Evolutionary conservation across 73 alveolate species (phyloP), one percentile per base, ranked within the genome.

Genomic region (Symbiodinium pilosum): DNA sequence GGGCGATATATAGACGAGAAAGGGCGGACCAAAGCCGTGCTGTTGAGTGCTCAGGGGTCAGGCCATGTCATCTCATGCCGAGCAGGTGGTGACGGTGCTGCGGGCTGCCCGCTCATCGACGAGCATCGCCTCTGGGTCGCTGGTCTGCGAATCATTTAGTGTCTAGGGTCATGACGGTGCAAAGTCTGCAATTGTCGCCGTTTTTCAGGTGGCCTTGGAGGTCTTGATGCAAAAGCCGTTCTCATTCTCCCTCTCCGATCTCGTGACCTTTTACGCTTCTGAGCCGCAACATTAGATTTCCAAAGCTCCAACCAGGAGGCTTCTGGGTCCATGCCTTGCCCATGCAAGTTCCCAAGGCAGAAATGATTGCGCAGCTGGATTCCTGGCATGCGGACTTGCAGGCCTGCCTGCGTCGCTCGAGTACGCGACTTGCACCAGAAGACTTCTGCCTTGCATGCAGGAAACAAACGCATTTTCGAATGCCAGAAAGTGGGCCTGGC

Each of bases 121-220:
- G 69, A 89, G 75, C 64, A n/a, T 28, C 77, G 96, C 52, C 39
- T 64, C 54, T 89, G 96, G 96, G 96, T 68, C 44, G 30, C 30
- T 9, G 12, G 85, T n/a, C 85, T n/a, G 41, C 24, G 39, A 69
- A 18, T 69, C 30, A 12, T n/a, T n/a, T n/a, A n/a, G n/a, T n/a
- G n/a, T n/a, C n/a, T n/a, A n/a, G n/a, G n/a, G n/a, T n/a, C n/a
- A n/a, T n/a, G n/a, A n/a, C n/a, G n/a, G n/a, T n/a, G n/a, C n/a
- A n/a, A n/a, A n/a, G n/a, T n/a, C n/a, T n/a, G n/a, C n/a, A n/a
- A n/a, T n/a, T n/a, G n/a, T n/a, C n/a, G n/a, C n/a, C n/a, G n/a
- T n/a, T n/a, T n/a, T n/a, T 40, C 41, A 89, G 96, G 96, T 89
- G 52, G 96, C 96, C 24, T 41, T n/a, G 73, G 96, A 89, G 51